A percentile compares a stretch with the other conserved stretches of the same genome.
Evolutionary conservation across 1,139 yeast genomes (phyloP).

Genomic region (Suhomyces ambrosiae): DNA sequence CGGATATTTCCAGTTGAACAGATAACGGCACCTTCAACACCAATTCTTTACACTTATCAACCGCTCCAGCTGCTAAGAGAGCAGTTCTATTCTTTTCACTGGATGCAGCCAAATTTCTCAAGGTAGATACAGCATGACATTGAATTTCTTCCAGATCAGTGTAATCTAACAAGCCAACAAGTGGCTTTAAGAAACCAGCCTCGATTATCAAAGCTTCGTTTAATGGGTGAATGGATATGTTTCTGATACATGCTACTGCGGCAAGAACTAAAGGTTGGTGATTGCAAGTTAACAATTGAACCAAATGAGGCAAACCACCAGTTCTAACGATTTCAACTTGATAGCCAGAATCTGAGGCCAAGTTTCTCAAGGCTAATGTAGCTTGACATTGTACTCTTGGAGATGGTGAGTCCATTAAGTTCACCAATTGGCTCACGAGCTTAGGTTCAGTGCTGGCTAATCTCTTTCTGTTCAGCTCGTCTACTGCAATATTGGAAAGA

Average conservation of each 20-base stretch:
- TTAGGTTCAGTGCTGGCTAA: constrained; percentile 94
- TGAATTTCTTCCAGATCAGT: constrained; percentile 93
- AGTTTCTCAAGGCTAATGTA: constrained; percentile 88
- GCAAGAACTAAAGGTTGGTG: constrained; percentile 93
- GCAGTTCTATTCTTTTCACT: constrained; percentile 91
- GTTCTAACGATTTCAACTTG: constrained; percentile 95
- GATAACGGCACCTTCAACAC: constrained; percentile 82
- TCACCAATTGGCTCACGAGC: constrained; percentile 82
- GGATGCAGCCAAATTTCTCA: constrained; percentile 94
- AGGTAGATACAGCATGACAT: constrained; percentile 95
- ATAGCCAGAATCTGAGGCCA: constrained; percentile 91
- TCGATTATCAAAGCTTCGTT: constrained; percentile 94
- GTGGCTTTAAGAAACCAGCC: constrained; percentile 91
- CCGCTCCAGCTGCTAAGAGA: constrained; percentile 93
- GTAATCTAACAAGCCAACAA: constrained; percentile 81
- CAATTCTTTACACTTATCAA: constrained; percentile 86
- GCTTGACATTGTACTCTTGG: constrained; percentile 99
- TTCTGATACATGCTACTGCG: constrained; percentile 97
- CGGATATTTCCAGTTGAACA: constrained; percentile 94
- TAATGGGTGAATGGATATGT: constrained; percentile 93
- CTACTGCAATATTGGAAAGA: constrained; percentile 94
- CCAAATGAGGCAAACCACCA: constrained; percentile 92
- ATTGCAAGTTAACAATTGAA: constrained; percentile 80
- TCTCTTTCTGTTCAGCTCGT: constrained; percentile 84
- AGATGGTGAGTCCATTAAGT: constrained; percentile 86